Base-by-base conservation (phyloP, 2,329 filamentous ascomycete genomes). In the Aureobasidium sp. region DNA sequence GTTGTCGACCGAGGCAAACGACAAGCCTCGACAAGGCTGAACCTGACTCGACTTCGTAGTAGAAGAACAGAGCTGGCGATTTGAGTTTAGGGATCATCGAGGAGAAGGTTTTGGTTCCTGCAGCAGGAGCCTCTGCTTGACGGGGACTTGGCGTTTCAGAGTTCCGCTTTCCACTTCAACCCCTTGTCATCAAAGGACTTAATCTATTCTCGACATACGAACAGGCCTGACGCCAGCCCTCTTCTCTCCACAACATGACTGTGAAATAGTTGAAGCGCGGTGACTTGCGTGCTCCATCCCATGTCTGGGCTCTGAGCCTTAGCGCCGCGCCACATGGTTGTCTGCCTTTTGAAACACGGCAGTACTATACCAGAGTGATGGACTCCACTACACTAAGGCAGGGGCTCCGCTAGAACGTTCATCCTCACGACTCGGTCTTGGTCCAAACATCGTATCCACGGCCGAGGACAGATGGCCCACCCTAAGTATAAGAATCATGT, bases 351-450 rank as follows among this genome's bases (percentile, higher is more conserved):
- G 57, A 61, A 61, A 61, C 57, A 9, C 47, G 47, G 57, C 29
- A 41, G 20, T 9, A 61, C 47, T 61, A 44, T 52, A 44, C 47
- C 41, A 51, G 44, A 56, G 29, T 44, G 29, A 61, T 37, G 26
- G 20, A 61, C 57, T 61, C 57, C 57, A 52, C 47, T 34, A 51
- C 47, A 61, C 57, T 61, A 61, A 61, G 37, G 57, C 47, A 61
- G 57, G 57, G 57, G 57, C 57, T 61, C 57, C 57, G 57, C 56
- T 50, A 32, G 36, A 39, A 59, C 34, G 29, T 27, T 13, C 34
- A 50, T 50, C 34, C 26, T 39, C 56, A 34, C 34, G 34, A 46
- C 10, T 50, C 56, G 36, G 44, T 12, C 44, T 12, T 59, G 43
- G 55, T 59, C 56, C 44, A 5, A 36, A 39, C 52, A 29, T 34